Percentiles rank a stretch among this genome's conserved stretches.
These are phyloP conservation scores for Meripilus lineatus DNA, from an alignment of 1,284 basidiomycete species.

Conservation along the genomic window DNA sequence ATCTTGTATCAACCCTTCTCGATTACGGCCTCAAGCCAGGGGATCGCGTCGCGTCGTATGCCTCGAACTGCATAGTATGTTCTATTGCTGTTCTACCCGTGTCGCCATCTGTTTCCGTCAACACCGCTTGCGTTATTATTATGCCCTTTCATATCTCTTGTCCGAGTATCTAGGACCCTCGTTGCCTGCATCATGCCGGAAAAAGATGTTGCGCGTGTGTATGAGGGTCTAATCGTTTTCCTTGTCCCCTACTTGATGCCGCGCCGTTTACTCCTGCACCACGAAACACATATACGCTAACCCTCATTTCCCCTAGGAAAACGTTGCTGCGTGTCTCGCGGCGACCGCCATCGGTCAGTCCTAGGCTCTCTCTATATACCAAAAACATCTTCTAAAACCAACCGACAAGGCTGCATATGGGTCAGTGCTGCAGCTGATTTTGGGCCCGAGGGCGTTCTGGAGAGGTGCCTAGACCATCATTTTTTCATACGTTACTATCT, in stretches of 20 bases:
- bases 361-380: slow-evolving; percentile 1
- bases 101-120: no score
- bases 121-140: no score
- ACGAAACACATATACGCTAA: no score
- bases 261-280: no score
- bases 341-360: slow-evolving; percentile 60
- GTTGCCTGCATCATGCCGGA: no score
- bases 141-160: slow-evolving; percentile 4
- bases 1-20: slow-evolving; percentile 59
- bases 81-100: no score
- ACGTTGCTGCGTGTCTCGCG: slow-evolving; percentile 71
- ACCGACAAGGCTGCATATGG: slow-evolving; percentile 57
- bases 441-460: slow-evolving; percentile 76
- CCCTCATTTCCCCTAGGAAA: slow-evolving; percentile 45
- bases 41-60: slow-evolving; percentile 78
- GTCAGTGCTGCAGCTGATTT: slow-evolving; percentile 87
- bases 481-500: slow-evolving; percentile 19
- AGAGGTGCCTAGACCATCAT: no score
- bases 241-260: no score
- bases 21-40: slow-evolving; percentile 59
- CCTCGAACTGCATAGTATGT: slow-evolving; percentile 74
- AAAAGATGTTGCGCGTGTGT: no score
- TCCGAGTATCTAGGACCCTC: neutral
- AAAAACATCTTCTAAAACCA: neutral
- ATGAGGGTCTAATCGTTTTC: no score